Conservation (phyloP, 345 rosid genomes). For the Dipteronia dyeriana region DNA sequence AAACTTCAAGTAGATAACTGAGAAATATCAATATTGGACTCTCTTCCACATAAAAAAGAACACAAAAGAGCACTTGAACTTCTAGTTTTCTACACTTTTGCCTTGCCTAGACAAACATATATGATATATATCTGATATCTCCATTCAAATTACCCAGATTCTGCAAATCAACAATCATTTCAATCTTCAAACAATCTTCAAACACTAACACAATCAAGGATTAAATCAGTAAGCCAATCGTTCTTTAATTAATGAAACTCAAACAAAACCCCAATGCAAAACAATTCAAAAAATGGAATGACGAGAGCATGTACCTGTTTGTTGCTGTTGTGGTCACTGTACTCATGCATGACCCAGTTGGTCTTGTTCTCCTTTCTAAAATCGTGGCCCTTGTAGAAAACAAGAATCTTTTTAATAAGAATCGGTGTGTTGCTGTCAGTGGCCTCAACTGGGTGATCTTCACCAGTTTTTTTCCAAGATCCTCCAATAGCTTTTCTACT, state of each 20-base stretch:
- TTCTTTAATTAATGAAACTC: background rate
- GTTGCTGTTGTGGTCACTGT: background rate
- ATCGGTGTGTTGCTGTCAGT: constrained; percentile 21
- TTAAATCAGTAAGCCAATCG: background rate
- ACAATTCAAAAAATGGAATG: background rate
- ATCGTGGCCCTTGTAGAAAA: constrained; percentile 18
- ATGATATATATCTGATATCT: too few species aligned
- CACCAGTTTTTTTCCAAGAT: constrained; percentile 47
- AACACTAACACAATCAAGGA: background rate
- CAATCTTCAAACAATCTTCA: background rate
- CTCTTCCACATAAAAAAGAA: background rate
- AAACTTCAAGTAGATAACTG: background rate
- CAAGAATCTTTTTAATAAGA: constrained; percentile 41
- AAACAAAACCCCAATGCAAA: background rate
- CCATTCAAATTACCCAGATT: background rate
- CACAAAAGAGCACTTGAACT: background rate
- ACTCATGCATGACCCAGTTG: constrained; percentile 16
- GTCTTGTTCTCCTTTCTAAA: constrained; percentile 2
- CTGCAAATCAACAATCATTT: background rate
- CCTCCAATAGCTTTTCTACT: constrained; percentile 35
- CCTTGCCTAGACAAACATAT: background rate
- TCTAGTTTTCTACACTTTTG: background rate
- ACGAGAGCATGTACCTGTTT: background rate
- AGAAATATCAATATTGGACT: background rate
- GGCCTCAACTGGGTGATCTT: constrained; percentile 12